Conservation (phyloP, 2,329 filamentous ascomycete species). For the Penicillium sp. region DNA sequence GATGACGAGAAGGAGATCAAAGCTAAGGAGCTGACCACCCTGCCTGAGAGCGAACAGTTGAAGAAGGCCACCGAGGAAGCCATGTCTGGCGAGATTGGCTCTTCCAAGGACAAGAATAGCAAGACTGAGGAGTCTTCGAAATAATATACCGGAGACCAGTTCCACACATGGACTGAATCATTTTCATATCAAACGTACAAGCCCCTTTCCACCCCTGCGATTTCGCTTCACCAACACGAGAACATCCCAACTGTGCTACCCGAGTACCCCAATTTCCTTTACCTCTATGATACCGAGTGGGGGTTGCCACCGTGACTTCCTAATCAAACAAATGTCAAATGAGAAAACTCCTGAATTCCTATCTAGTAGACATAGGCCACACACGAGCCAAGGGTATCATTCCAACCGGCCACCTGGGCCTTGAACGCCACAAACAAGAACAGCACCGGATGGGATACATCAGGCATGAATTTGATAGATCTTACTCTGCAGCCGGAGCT, state of each 20-base stretch:
- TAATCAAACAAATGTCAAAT: neutral
- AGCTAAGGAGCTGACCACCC: slow-evolving; percentile 57
- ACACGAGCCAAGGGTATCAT: slow-evolving; percentile 16
- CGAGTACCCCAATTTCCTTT: neutral
- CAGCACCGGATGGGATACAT: neutral
- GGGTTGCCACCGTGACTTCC: neutral
- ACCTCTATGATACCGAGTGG: neutral
- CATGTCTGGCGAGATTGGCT: slow-evolving; percentile 42
- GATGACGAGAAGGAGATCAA: slow-evolving; percentile 86
- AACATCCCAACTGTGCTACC: neutral
- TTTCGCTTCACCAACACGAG: neutral
- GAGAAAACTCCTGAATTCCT: slow-evolving; percentile 1
- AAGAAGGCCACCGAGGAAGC: slow-evolving; percentile 61
- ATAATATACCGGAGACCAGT: slow-evolving; percentile 12
- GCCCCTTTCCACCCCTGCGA: neutral
- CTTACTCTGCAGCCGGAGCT: slow-evolving; percentile 20
- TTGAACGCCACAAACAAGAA: slow-evolving; percentile 12
- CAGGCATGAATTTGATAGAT: neutral
- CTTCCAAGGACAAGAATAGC: slow-evolving; percentile 20
- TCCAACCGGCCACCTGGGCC: slow-evolving; percentile 4
- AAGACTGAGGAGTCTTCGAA: slow-evolving; percentile 29
- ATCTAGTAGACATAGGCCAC: slow-evolving; percentile 3
- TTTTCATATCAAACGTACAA: neutral
- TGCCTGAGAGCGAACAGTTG: slow-evolving; percentile 56
- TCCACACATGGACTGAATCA: neutral